Evolutionary conservation across 176 grass and related monocot genomes (phyloP).

Genomic region (Eremochloa ophiuroides): DNA sequence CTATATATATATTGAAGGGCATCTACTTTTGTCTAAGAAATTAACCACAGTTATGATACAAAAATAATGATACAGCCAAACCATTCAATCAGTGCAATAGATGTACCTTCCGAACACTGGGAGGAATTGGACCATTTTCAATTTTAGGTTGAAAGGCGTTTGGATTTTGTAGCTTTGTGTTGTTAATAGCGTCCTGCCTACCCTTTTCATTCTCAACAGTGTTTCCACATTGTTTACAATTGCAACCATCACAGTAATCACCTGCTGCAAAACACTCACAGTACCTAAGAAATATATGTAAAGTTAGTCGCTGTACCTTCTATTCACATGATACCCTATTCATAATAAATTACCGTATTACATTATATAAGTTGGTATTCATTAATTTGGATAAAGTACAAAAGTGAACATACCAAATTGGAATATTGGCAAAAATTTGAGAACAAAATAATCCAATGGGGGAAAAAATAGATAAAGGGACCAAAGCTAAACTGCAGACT

Average conservation of each 20-base stretch:
- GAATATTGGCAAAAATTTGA: constrained; percentile 15
- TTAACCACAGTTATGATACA: background rate
- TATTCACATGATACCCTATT: constrained; percentile 4
- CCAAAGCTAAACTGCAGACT: background rate
- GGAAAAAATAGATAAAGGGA: background rate
- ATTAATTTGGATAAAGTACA: background rate
- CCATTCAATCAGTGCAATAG: constrained; percentile 19
- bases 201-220: constrained; percentile 59
- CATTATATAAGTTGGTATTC: background rate
- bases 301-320: constrained; percentile 27
- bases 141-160: constrained; percentile 82
- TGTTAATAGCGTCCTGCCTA: constrained; percentile 58
- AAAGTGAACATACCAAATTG: background rate
- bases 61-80: constrained; percentile 8
- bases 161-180: constrained; percentile 54
- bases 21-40: background rate
- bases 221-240: constrained; percentile 70
- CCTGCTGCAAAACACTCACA: constrained; percentile 79
- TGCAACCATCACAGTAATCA: constrained; percentile 69
- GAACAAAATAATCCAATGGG: background rate
- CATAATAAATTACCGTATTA: constrained; percentile 26
- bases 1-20: background rate
- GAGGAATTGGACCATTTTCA: constrained; percentile 46
- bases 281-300: constrained; percentile 52
- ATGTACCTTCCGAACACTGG: constrained; percentile 43